phyloP scores from a whole-genome alignment of 2,329 filamentous ascomycete genomes.

The Plenodomus biglobosus region DNA sequence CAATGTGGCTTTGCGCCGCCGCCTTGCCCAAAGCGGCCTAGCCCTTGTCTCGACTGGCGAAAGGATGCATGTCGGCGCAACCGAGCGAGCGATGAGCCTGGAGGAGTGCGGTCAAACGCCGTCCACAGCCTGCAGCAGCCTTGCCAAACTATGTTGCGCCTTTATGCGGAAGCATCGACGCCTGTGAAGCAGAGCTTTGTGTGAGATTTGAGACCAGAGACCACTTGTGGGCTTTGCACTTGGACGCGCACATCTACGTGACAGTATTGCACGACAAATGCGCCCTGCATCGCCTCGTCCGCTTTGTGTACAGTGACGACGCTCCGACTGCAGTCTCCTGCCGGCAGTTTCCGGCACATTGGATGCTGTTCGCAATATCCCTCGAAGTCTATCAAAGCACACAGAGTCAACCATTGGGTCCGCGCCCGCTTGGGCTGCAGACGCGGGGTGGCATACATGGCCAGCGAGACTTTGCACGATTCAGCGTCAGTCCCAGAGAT shows the following conservation, averaged over 20 bases:
- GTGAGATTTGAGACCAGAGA: too few species aligned
- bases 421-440: not conserved
- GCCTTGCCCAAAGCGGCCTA: conserved; percentile 14
- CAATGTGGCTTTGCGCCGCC: conserved; percentile 15
- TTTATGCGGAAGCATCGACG: not conserved
- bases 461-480: not conserved
- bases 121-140: conserved; percentile 1
- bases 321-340: not conserved
- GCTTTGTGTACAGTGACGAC: not conserved
- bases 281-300: not conserved
- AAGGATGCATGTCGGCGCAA: not conserved
- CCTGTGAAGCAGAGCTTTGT: not conserved
- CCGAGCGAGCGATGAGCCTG: not conserved
- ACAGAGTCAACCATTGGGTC: not conserved
- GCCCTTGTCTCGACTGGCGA: conserved; percentile 10
- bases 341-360: not conserved
- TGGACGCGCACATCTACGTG: too few species aligned
- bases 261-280: not conserved
- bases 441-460: not conserved
- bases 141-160: not conserved
- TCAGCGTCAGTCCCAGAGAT: not conserved
- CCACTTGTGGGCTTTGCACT: too few species aligned
- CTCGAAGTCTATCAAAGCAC: not conserved
- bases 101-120: not conserved
- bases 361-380: not conserved